Base-by-base conservation (phyloP, 2,329 filamentous ascomycete species). In the Aspergillus chevalieri region DNA sequence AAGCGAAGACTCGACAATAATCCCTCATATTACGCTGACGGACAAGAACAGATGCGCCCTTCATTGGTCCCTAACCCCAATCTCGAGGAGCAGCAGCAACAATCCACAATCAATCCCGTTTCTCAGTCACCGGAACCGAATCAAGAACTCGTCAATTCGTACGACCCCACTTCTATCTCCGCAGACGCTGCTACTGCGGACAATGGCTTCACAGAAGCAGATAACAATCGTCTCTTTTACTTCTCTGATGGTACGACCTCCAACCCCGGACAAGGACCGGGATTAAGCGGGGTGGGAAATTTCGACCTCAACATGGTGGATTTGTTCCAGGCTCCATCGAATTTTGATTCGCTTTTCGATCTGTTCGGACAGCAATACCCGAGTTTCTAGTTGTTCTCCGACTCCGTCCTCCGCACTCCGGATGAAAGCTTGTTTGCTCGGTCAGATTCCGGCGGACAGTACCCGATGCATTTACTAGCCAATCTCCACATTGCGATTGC, bases 301-400 rank as follows among this genome's bases (percentile, higher is more conserved):
- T 61, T 63, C 28, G 65, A 66, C 50, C 54, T 62, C 26, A 65
- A 60, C 26, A 66, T 63, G 61, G 65, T 58, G 7, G 64, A 66
- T 57, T 42, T 68, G 21, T 55, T 68, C 26, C 57, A 66, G 21
- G 63, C n/a, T 41, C 15, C 60, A 19, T 61, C 58, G n/a, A 60
- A 62, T 39, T 65, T 65, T 44, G 61, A 67, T 48, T 59, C 57
- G 26, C 41, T 66, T 19, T 61, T 67, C 49, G 64, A 68, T 55
- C 50, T 65, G 24, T 61, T 65, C 34, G 61, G 60, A 9, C 62
- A 65, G 49, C 63, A 62, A 47, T 65, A 61, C 50, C 63, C 62
- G n/a, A 62, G 57, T 38, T 65, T 64, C 26, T 64, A 49, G 46
- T 28, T 30, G 10, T 30, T 12, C 12, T 30, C 10, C 10, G 9